phyloP scores from a whole-genome alignment of 768 basidiomycete genomes.

The Serendipita sp. region DNA sequence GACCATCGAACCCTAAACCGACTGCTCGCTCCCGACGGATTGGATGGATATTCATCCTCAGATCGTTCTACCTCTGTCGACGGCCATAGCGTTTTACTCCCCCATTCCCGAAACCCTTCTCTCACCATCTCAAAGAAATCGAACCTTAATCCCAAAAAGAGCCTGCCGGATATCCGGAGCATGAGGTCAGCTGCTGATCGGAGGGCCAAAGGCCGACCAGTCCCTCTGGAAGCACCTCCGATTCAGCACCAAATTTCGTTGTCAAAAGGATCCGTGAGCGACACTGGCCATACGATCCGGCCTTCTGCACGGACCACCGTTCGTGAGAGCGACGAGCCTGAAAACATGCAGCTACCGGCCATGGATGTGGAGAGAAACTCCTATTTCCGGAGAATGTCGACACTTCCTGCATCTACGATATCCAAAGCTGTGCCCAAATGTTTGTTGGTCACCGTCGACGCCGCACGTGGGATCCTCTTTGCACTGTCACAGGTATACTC shows the following conservation, averaged over 20 bases:
- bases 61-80: not conserved
- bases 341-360: constrained; percentile 23
- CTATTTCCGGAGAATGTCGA: constrained; percentile 87
- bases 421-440: constrained; percentile 53
- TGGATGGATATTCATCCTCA: constrained; percentile 1
- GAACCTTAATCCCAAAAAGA: constrained; percentile 51
- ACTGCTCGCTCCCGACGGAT: not conserved
- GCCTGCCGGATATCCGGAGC: constrained; percentile 67
- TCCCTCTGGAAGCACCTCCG: constrained; percentile 1
- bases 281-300: constrained; percentile 31
- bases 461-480: constrained; percentile 84
- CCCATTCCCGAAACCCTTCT: constrained; percentile 37
- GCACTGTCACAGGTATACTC: constrained; percentile 84
- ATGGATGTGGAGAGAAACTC: constrained; percentile 74
- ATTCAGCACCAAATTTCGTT: not conserved
- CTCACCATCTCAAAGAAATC: constrained; percentile 27
- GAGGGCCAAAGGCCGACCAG: constrained; percentile 7
- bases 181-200: constrained; percentile 24
- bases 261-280: constrained; percentile 8
- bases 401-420: constrained; percentile 44
- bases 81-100: constrained; percentile 14
- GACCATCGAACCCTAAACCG: not conserved
- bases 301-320: constrained; percentile 15
- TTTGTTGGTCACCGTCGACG: constrained; percentile 60
- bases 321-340: constrained; percentile 18